A percentile compares a stretch with the other conserved stretches of the same genome.
phyloP scores from a whole-genome alignment of 768 basidiomycete species.

The Tylopilus sp. region DNA sequence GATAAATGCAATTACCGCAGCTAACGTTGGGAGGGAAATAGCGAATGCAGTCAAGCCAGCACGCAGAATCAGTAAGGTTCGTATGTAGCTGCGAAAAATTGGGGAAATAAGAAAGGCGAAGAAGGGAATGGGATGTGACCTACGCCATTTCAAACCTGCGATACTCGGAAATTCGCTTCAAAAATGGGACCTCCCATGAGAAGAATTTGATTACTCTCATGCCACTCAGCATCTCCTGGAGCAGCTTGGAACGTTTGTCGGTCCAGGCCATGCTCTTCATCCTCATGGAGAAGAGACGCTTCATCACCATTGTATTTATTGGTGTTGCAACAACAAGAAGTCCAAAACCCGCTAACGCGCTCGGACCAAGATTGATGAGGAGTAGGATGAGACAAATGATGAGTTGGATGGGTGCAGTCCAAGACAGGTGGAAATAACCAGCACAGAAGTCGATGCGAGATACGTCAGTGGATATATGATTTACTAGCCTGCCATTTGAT shows the following conservation, averaged over 20 bases:
- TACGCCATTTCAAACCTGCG: conserved; percentile 70
- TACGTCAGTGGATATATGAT: conserved; percentile 91
- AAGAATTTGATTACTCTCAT: conserved; percentile 95
- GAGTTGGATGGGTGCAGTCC: conserved; percentile 77
- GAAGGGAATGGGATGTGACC: conserved; percentile 3
- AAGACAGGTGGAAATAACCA: conserved; percentile 77
- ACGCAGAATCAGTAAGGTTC: conserved; percentile 62
- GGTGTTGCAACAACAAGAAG: conserved; percentile 72
- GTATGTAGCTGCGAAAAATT: conserved; percentile 47
- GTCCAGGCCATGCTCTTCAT: conserved; percentile 83
- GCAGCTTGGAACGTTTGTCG: conserved; percentile 82
- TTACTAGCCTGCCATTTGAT: conserved; percentile 86
- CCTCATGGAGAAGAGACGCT: conserved; percentile 53
- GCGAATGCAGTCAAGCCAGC: conserved; percentile 66
- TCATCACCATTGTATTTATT: conserved; percentile 71
- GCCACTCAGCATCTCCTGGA: conserved; percentile 85
- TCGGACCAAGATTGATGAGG: conserved; percentile 65
- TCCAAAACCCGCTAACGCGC: conserved; percentile 52
- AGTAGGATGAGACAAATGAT: conserved; percentile 73
- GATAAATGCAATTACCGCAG: conserved; percentile 73
- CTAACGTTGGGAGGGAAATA: conserved; percentile 70
- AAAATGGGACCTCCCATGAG: conserved; percentile 82
- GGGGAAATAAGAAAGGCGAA: conserved; percentile 1
- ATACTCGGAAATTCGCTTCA: conserved; percentile 67
- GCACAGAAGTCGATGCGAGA: conserved; percentile 88